A percentile compares a stretch with the other conserved stretches of the same genome.
These are phyloP conservation scores for Gonapodya sp. DNA, from an alignment of 192 early-diverging fungal genomes.

Conservation along the genomic window DNA sequence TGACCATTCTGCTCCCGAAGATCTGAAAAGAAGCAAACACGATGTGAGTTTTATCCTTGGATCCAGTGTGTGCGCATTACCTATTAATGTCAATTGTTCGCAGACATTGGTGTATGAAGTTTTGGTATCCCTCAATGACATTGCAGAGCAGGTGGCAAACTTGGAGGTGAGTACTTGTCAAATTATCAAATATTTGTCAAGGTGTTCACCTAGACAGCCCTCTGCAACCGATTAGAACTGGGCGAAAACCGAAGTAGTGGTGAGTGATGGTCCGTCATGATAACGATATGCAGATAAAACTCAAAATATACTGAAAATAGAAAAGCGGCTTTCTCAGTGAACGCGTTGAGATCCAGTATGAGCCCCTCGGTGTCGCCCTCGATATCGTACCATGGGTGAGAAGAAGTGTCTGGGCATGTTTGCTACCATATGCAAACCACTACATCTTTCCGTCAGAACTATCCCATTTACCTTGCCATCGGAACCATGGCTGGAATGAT, in stretches of 20 bases:
- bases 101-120: constrained; percentile 22
- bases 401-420: too few relatives aligned
- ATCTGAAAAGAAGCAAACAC: background rate
- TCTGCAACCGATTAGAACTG: background rate
- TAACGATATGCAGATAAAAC: background rate
- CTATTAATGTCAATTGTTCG: too few relatives aligned
- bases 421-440: too few relatives aligned
- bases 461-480: constrained; percentile 51
- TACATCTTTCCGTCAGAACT: constrained; percentile 47
- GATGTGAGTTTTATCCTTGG: too few relatives aligned
- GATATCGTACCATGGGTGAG: constrained; percentile 48
- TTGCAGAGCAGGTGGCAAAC: background rate
- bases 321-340: background rate
- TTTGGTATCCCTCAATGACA: background rate
- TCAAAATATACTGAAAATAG: background rate
- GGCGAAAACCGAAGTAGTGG: background rate
- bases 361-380: constrained; percentile 69
- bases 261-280: background rate
- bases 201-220: too few relatives aligned
- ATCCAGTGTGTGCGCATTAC: too few relatives aligned
- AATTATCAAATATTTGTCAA: too few relatives aligned
- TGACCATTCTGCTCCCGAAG: background rate
- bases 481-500: constrained; percentile 70
- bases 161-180: background rate
- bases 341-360: constrained; percentile 24